A percentile compares a stretch with the other conserved stretches of the same genome.
Evolutionary conservation across 805 yeast species (phyloP).

Genomic region (Candida tallmaniae): DNA sequence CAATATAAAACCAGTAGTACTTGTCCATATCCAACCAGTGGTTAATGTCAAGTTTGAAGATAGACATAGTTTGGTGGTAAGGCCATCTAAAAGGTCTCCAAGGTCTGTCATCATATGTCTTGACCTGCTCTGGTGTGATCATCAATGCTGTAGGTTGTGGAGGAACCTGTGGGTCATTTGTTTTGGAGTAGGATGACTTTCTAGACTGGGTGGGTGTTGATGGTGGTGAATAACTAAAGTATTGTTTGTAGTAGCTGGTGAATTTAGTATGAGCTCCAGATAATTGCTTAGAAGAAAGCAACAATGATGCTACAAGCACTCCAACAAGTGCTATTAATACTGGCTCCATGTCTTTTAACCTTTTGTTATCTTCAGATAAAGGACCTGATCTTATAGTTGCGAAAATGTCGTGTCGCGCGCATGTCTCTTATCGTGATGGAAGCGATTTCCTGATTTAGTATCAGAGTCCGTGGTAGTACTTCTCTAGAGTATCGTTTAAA

Average conservation of each 20-base stretch:
- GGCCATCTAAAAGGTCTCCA: slow-evolving; percentile 84
- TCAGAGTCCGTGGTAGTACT: slow-evolving; percentile 1
- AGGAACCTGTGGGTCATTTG: slow-evolving; percentile 9
- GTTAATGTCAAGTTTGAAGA: slow-evolving; percentile 64
- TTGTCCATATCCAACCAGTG: slow-evolving; percentile 82
- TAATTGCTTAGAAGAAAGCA: slow-evolving; percentile 15
- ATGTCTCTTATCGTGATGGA: slow-evolving; percentile 4
- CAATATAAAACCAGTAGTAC: slow-evolving; percentile 61
- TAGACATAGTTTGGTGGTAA: slow-evolving; percentile 75
- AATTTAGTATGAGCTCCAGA: slow-evolving; percentile 1
- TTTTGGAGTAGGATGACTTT: slow-evolving; percentile 12
- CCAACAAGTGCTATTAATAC: slow-evolving; percentile 7
- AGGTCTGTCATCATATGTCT: slow-evolving; percentile 66
- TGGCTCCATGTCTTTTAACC: slow-evolving; percentile 5
- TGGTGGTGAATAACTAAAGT: slow-evolving; percentile 8
- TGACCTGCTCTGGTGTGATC: slow-evolving; percentile 65
- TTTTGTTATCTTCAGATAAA: background rate
- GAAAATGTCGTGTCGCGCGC: slow-evolving; percentile 1
- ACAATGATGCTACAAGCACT: slow-evolving; percentile 11
- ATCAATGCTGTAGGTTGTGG: slow-evolving; percentile 43
- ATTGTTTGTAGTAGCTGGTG: slow-evolving; percentile 6
- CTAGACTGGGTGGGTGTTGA: slow-evolving; percentile 10
- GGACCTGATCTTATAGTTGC: background rate
- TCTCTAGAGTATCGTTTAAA: background rate
- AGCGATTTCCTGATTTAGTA: slow-evolving; percentile 7